Percentiles rank a stretch among this genome's conserved stretches.
phyloP scores from a whole-genome alignment of 2,329 filamentous ascomycete species.

The Harringtonia aguacate region DNA sequence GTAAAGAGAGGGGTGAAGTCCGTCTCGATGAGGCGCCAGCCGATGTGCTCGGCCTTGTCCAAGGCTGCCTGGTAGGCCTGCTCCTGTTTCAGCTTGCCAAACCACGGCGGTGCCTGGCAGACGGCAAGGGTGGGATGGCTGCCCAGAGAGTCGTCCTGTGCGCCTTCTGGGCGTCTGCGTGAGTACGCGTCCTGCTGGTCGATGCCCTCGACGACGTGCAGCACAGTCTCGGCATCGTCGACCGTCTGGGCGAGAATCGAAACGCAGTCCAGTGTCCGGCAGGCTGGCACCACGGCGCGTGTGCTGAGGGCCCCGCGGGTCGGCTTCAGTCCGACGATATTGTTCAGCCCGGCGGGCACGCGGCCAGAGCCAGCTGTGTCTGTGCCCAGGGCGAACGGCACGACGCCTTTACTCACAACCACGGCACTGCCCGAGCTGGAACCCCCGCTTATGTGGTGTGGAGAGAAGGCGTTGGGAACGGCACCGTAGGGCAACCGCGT shows the following conservation, averaged over 20 bases:
- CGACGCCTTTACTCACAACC: constrained; percentile 39
- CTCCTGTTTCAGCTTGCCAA: constrained; percentile 20
- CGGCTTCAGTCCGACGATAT: constrained; percentile 39
- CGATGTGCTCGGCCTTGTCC: constrained; percentile 21
- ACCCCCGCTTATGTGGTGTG: constrained; percentile 34
- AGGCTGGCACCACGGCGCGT: constrained; percentile 23
- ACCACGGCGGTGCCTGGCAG: constrained; percentile 30
- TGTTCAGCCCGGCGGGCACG: constrained; percentile 42
- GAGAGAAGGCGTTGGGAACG: constrained; percentile 34
- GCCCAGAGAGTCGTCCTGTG: too few species aligned
- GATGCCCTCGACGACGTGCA: constrained; percentile 26
- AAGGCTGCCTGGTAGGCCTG: constrained; percentile 31
- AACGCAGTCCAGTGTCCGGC: constrained; percentile 6
- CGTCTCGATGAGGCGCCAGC: constrained; percentile 28
- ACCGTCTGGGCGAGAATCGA: constrained; percentile 12
- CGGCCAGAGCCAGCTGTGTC: constrained; percentile 45
- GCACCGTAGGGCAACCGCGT: constrained; percentile 17
- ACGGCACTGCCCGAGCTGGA: constrained; percentile 46
- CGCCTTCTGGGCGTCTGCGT: background rate
- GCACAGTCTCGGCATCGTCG: constrained; percentile 33
- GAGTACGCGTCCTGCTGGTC: background rate
- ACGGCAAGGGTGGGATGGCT: constrained; percentile 13
- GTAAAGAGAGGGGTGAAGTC: constrained; percentile 40
- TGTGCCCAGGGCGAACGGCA: constrained; percentile 44
- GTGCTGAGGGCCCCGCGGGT: constrained; percentile 39